phyloP scores from a whole-genome alignment of 768 basidiomycete genomes.

The Kondoa subrosea region DNA sequence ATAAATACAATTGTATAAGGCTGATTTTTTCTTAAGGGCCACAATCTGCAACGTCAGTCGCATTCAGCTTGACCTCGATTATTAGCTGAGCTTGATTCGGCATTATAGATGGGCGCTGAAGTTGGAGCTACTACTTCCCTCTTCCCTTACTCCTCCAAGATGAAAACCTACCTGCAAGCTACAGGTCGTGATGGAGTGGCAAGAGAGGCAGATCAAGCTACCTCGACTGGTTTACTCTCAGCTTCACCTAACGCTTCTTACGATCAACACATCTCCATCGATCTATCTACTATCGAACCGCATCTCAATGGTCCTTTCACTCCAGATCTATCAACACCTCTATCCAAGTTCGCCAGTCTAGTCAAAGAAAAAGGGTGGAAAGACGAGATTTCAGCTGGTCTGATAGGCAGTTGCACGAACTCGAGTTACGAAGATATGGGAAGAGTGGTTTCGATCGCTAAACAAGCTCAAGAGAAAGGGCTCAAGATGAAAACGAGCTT shows the following conservation, averaged over 20 bases:
- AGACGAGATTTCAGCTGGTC: constrained; percentile 69
- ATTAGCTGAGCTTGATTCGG: no score
- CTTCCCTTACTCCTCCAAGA: constrained; percentile 83
- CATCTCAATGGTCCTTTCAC: constrained; percentile 80
- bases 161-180: constrained; percentile 75
- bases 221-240: constrained; percentile 53
- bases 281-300: constrained; percentile 27
- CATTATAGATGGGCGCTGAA: constrained; percentile 83
- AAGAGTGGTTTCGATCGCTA: constrained; percentile 73
- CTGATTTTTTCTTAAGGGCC: constrained; percentile 39
- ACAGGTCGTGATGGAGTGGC: constrained; percentile 79
- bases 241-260: constrained; percentile 75
- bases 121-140: constrained; percentile 99
- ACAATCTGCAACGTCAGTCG: constrained; percentile 64
- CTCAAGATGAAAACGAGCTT: constrained; percentile 45
- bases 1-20: constrained; percentile 5
- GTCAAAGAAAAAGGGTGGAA: constrained; percentile 79
- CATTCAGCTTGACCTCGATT: no score
- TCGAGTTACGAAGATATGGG: constrained; percentile 78
- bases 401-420: constrained; percentile 99
- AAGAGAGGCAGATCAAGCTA: constrained; percentile 66
- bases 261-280: constrained; percentile 79
- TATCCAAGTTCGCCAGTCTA: constrained; percentile 70
- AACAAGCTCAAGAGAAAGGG: constrained; percentile 71
- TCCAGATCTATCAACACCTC: constrained; percentile 82